Conservation (phyloP, 305 asterid species). For the Fraxinus albicans region DNA sequence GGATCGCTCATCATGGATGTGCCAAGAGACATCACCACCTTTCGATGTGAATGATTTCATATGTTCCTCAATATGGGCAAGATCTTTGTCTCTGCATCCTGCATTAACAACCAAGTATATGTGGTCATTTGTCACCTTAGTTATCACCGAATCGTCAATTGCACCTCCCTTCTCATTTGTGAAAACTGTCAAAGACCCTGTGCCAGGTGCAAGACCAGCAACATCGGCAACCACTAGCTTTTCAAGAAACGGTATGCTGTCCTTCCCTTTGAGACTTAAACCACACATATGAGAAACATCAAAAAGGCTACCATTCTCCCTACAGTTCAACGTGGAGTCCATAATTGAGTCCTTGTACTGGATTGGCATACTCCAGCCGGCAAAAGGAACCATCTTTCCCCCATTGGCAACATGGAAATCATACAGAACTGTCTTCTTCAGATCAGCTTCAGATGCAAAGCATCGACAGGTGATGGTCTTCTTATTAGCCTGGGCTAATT, state of each 20-base stretch:
- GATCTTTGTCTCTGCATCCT: neutral
- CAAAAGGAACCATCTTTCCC: neutral
- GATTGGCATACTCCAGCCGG: neutral
- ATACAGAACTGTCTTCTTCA: slow-evolving; percentile 14
- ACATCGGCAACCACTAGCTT: neutral
- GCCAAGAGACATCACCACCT: neutral
- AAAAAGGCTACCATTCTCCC: neutral
- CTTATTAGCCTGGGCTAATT: slow-evolving; percentile 66
- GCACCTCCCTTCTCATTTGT: neutral
- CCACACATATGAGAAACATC: neutral
- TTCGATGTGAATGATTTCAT: neutral
- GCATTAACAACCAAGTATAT: neutral
- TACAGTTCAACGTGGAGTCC: neutral
- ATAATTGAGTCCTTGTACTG: neutral
- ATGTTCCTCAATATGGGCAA: neutral
- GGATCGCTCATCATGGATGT: neutral
- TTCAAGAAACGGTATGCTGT: neutral
- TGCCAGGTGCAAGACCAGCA: neutral
- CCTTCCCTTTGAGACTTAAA: neutral
- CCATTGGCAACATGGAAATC: neutral
- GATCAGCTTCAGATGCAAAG: slow-evolving; percentile 87
- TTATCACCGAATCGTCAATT: neutral
- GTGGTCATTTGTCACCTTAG: neutral
- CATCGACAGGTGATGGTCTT: slow-evolving; percentile 62
- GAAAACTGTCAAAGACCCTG: neutral